Evolutionary conservation across 2,329 filamentous ascomycete genomes (phyloP), one percentile per base, ranked within the genome.

Genomic region (Claviceps paspali): DNA sequence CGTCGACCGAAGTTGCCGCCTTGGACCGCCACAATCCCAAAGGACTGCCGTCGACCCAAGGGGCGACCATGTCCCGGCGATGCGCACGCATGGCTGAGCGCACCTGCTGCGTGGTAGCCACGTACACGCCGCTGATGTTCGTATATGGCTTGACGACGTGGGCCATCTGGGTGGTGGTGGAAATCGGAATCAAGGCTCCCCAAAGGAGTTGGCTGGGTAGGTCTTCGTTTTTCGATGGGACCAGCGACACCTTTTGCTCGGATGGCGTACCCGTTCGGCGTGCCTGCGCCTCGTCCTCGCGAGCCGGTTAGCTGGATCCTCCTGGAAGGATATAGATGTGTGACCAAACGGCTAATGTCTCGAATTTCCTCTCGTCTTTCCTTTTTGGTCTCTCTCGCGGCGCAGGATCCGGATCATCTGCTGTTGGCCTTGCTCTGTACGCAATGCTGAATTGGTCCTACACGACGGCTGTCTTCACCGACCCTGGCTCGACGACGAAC

Each of bases 81-180:
- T 82, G 74, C 65, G 79, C 74, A 34, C 70, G 81, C 45, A 74
- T 70, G 55, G 38, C 82, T 50, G 87, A 95, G 67, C 80, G 86
- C 35, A 79, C 74, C 52, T 95, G 86, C 67, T 96, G 87, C 63
- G 64, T 69, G 30, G 73, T 76, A 42, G 68, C 81, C 37, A 82
- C 76, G 19, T 94, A 86, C 57, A 83, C 93, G 47, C 88, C 88
- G n/a, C 68, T 96, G 14, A 65, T 65, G 21, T 94, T 96, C 53
- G 83, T 96, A 41, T 95, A 94, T 52, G 72, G 80, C 39, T 59
- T 95, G 47, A 88, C 85, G n/a, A 81, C 81, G 9, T 98, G 91
- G 91, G 87, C 85, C 2, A 73, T 81, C n/a, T 95, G 82, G 70
- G 86, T 94, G 7, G 72, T 87, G 49, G 70, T 82, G 33, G 77